phyloP scores from a whole-genome alignment of 2,329 filamentous ascomycete genomes.

The Fusarium sororula region DNA sequence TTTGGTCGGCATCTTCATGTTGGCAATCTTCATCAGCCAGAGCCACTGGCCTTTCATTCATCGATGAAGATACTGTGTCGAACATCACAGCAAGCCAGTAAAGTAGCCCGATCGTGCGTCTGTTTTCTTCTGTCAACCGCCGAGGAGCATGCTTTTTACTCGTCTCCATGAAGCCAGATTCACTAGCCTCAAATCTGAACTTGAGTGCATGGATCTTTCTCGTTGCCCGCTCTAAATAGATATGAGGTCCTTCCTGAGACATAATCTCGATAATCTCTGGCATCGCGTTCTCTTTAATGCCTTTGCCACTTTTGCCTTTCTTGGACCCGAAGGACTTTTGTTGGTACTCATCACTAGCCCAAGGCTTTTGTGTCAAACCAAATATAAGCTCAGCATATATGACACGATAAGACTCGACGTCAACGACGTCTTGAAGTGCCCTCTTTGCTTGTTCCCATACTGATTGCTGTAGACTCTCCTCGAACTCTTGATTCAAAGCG shows the following conservation, averaged over 20 bases:
- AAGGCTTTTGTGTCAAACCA: background rate
- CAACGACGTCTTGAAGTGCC: background rate
- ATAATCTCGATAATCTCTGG: background rate
- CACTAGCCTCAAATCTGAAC: background rate
- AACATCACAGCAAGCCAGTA: background rate
- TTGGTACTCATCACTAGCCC: background rate
- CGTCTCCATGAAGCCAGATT: background rate
- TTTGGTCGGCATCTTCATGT: background rate
- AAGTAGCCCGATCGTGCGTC: accelerated
- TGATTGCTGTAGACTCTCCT: background rate
- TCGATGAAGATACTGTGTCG: background rate
- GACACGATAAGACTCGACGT: background rate
- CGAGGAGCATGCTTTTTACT: background rate
- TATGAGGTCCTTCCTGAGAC: background rate
- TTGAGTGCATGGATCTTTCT: background rate
- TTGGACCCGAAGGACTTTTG: background rate
- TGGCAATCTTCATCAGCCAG: background rate
- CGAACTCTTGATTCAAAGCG: background rate
- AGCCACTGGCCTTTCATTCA: background rate
- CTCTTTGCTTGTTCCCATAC: background rate
- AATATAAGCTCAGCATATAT: background rate
- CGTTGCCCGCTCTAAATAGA: background rate
- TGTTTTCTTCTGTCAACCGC: background rate
- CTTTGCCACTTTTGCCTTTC: background rate
- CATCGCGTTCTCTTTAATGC: background rate